These are phyloP conservation scores for Rhizopogon hawkerae DNA, from an alignment of 1,284 basidiomycete species.

Conservation along the genomic window DNA sequence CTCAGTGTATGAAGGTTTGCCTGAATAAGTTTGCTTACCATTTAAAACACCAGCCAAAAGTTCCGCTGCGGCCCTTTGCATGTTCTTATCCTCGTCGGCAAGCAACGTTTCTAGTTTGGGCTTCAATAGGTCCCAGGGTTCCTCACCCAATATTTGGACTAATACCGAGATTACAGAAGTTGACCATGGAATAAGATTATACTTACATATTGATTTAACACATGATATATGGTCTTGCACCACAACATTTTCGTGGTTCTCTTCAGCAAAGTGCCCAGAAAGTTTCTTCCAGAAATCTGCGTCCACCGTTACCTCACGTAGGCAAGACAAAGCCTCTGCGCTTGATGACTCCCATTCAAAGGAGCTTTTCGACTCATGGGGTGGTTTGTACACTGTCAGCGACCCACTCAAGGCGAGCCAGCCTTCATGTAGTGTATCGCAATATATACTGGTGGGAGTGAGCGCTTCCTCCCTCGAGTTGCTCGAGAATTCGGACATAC, in stretches of 20 bases:
- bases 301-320: slow-evolving; percentile 39
- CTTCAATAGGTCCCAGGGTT: slow-evolving; percentile 48
- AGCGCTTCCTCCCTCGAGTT: background rate
- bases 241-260: slow-evolving; percentile 53
- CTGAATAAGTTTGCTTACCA: slow-evolving; percentile 29
- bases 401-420: slow-evolving; percentile 53
- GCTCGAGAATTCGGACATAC: background rate
- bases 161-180: slow-evolving; percentile 8
- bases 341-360: slow-evolving; percentile 51
- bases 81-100: slow-evolving; percentile 60
- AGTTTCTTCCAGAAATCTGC: slow-evolving; percentile 54
- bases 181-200: background rate
- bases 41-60: slow-evolving; percentile 73
- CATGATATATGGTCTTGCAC: slow-evolving; percentile 62
- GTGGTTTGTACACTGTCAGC: slow-evolving; percentile 39
- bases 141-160: slow-evolving; percentile 67
- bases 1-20: background rate
- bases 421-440: slow-evolving; percentile 48
- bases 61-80: slow-evolving; percentile 85
- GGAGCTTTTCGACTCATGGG: slow-evolving; percentile 39
- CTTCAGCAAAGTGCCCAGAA: slow-evolving; percentile 53
- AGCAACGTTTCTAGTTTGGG: slow-evolving; percentile 50
- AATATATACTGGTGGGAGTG: slow-evolving; percentile 32
- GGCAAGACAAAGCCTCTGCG: slow-evolving; percentile 35
- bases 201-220: slow-evolving; percentile 66